Base-by-base conservation (phyloP, 73 alveolate genomes). In the Uronychia setigera region DNA sequence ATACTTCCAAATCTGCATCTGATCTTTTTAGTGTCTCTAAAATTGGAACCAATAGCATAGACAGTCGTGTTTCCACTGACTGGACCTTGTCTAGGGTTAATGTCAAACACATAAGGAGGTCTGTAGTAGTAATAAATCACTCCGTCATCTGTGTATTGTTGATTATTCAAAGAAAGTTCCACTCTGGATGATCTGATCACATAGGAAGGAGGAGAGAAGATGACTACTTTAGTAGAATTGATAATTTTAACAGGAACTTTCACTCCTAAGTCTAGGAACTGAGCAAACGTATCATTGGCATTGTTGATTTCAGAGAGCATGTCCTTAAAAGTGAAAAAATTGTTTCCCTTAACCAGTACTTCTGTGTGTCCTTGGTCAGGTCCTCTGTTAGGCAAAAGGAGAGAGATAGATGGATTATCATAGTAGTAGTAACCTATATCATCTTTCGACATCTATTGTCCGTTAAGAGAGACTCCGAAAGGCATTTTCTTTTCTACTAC, bases 301-400 rank as follows among this genome's bases (percentile, higher is more conserved):
- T 87, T 91, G 91, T 88, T 84, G 58, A 79, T 88, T 13, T 58
- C 88, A 31, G 89, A 91, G 33, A 79, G 81, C 83, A 91, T 86
- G 88, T 92, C 98, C 60, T 84, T 88, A 81, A 96, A 94, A 14
- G 99, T 98, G 87, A 93, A 90, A 83, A 95, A 95, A 81, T 95
- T 88, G 74, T 95, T 93, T n/a, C 99, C 99, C 58, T 94, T 87
- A 19, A 96, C 60, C 58, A 80, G 88, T 29, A 96, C 94, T 32
- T 85, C 88, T 25, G 98, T 92, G 35, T 98, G 97, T 57, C 99
- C 99, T 11, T 96, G 84, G 80, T 94, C 97, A 5, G 99, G 98
- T 5, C 98, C 98, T 93, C 98, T 93, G 76, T 91, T 92, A 19
- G 99, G 99, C 58, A 88, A 90, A 27, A 96, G 83, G 74, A 90